These are phyloP conservation scores for Kwoniella shandongensis DNA, from an alignment of 768 basidiomycete genomes.

Conservation along the genomic window DNA sequence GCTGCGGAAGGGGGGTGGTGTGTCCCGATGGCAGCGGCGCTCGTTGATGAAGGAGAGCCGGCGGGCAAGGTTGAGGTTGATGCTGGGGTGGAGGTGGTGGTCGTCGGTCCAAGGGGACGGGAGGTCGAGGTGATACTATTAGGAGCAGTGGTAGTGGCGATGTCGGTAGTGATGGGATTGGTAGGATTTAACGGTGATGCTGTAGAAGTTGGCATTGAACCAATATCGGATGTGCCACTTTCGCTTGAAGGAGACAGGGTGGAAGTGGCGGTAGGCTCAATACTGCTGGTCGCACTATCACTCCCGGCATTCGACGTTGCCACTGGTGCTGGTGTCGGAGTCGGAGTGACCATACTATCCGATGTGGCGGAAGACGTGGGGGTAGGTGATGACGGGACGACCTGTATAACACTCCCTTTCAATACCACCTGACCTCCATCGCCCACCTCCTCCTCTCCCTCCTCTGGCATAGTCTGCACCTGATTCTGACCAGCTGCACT, in stretches of 20 bases:
- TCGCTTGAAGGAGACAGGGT: neutral
- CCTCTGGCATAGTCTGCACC: neutral
- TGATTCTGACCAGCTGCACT: neutral
- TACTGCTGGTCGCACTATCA: no score
- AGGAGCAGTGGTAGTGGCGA: neutral
- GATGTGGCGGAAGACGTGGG: no score
- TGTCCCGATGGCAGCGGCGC: no score
- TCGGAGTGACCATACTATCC: no score
- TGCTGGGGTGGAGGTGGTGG: neutral
- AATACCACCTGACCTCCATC: slow-evolving; percentile 12
- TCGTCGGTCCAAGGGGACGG: neutral
- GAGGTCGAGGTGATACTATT: neutral
- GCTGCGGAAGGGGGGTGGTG: slow-evolving; percentile 18
- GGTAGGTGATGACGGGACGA: slow-evolving; percentile 1
- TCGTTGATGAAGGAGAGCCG: neutral
- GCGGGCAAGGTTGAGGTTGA: neutral
- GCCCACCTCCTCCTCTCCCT: neutral
- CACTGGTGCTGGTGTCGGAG: neutral
- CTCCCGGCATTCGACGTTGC: neutral
- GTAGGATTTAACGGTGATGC: neutral
- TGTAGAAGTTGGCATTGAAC: neutral
- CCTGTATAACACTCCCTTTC: slow-evolving; percentile 6
- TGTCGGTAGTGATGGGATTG: neutral
- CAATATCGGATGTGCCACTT: neutral
- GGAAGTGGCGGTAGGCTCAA: neutral